These are phyloP conservation scores for Pseudoperonospora humuli DNA, from an alignment of 352 stramenopile species.

Conservation along the genomic window DNA sequence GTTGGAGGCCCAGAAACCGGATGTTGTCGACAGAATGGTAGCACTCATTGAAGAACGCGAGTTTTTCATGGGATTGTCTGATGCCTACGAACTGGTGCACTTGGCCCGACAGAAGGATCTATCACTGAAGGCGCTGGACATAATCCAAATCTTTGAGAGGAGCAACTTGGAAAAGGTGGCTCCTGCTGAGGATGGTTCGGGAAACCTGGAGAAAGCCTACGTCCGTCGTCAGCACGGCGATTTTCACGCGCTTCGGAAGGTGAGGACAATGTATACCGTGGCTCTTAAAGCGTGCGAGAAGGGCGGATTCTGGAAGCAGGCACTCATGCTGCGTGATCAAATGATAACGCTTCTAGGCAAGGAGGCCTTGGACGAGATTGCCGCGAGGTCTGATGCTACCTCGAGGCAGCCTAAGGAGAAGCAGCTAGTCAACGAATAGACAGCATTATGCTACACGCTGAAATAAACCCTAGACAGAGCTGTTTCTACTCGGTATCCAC, in stretches of 20 bases:
- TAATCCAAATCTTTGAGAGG: conserved; percentile 44
- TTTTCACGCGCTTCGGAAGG: conserved; percentile 28
- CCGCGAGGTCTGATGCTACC: conserved; percentile 2
- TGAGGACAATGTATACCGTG: conserved; percentile 50
- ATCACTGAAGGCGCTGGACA: conserved; percentile 29
- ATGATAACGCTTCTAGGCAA: conserved; percentile 37
- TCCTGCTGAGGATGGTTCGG: conserved; percentile 20
- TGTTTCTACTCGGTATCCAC: no score
- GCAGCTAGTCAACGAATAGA: conserved; percentile 6
- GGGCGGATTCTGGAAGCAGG: conserved; percentile 50
- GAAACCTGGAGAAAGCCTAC: conserved; percentile 20
- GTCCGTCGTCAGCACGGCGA: conserved; percentile 17
- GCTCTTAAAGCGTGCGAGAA: conserved; percentile 44
- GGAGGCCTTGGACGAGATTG: conserved; percentile 26
- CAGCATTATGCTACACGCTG: background rate
- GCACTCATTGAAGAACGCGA: conserved; percentile 33
- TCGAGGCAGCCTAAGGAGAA: conserved; percentile 21
- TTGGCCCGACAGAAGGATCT: conserved; percentile 35
- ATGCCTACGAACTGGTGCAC: conserved; percentile 53
- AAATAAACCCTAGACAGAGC: no score
- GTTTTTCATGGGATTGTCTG: conserved; percentile 30
- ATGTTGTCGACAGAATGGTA: conserved; percentile 25
- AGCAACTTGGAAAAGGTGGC: conserved; percentile 28
- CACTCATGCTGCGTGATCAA: conserved; percentile 38
- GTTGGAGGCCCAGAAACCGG: conserved; percentile 17